Percentiles rank a stretch among this genome's conserved stretches.
Conservation (phyloP, 1,284 basidiomycete genomes). For the Abortiporus biennis region DNA sequence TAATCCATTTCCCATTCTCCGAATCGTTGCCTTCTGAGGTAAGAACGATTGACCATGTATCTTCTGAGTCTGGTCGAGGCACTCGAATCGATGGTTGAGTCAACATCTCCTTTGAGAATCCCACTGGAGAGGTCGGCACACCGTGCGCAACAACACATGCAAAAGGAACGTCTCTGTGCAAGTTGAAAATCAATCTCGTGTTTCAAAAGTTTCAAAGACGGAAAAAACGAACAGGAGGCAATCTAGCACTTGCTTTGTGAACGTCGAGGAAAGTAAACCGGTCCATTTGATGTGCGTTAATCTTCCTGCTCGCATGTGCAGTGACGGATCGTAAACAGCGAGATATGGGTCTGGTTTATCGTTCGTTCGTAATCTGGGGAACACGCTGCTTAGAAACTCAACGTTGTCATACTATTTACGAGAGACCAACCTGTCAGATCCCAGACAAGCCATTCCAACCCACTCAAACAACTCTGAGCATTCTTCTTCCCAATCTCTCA, state of each 20-base stretch:
- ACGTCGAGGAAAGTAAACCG: constrained; percentile 45
- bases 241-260: constrained; percentile 46
- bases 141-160: constrained; percentile 16
- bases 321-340: constrained; percentile 40
- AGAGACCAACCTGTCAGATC: constrained; percentile 32
- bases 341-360: constrained; percentile 41
- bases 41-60: constrained; percentile 19
- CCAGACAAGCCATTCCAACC: constrained; percentile 55
- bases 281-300: constrained; percentile 50
- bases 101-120: too few species aligned
- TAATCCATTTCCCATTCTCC: constrained; percentile 11
- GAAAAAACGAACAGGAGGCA: constrained; percentile 30
- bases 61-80: constrained; percentile 18
- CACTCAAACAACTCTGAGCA: constrained; percentile 54
- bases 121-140: constrained; percentile 18
- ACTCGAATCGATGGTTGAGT: constrained; percentile 13
- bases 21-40: background rate
- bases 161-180: constrained; percentile 8
- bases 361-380: constrained; percentile 28
- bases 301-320: constrained; percentile 34
- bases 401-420: background rate
- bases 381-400: background rate
- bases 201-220: background rate
- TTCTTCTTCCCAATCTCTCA: constrained; percentile 44
- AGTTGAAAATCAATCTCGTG: background rate